Base-by-base conservation (phyloP, 805 yeast genomes). In the Hanseniaspora clermontiae region DNA sequence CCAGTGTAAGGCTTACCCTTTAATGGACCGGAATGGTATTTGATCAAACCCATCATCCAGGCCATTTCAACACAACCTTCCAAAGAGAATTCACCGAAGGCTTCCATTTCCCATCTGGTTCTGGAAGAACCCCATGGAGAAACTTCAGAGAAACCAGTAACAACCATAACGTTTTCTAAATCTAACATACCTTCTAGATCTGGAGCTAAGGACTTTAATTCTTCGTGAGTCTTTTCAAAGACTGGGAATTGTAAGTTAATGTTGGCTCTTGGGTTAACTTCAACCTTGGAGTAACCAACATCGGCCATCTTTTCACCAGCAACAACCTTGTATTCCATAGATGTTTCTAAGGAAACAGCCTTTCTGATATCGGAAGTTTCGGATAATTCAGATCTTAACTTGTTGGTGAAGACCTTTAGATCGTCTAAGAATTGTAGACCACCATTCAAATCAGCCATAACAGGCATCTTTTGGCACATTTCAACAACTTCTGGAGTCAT, bases 31-130 rank as follows among this genome's bases (percentile, higher is more conserved):
- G 87, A 87, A 75, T 87, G 93, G 75, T 93, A 93, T 74, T 87
- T 88, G 75, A 93, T 90, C 68, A 86, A 79, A 63, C 97, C 97
- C 97, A 93, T 93, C 65, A 93, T 90, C 97, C 97, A 93, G 51
- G 99, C 97, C 95, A 93, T 90, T 76, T 93, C 98, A 68, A 93
- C 84, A 68, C 96, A 85, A 67, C 98, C 98, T 74, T 93, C 98
- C 64, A 93, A 76, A 10, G 97, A 90, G 74, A 93, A 93, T 68
- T 86, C 88, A 66, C 98, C 98, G 59, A 71, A 63, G 48, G 97
- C 87, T 75, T 93, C 98, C 95, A 93, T 93, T 74, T 93, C 97
- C 98, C 98, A 93, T 78, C 98, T 82, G 57, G 98, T 93, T 79
- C 97, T 86, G 40, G 98, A 74, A 70, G 90, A 89, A 80, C 98